Evolutionary conservation across 2,329 filamentous ascomycete genomes (phyloP), one percentile per base, ranked within the genome.

Genomic region (Fusarium floridanum): DNA sequence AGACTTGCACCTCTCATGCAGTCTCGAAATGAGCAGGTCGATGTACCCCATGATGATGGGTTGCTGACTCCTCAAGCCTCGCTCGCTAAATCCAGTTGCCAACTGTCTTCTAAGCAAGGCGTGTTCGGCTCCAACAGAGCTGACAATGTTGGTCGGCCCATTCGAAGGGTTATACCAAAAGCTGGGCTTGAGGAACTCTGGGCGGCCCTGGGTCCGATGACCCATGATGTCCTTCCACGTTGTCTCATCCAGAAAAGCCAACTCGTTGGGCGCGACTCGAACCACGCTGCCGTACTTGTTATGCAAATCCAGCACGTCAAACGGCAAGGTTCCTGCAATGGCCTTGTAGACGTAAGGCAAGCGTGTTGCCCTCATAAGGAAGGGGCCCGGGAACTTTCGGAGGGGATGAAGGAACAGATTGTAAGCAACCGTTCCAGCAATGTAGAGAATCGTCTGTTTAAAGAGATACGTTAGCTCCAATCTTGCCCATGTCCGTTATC

Each of bases 41-140:
- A 66, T 32, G 20, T 66, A 69, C 17, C 55, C 34, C 24, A 24
- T 61, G 14, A 69, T 62, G 14, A 66, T 34, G 6, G 37, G 24
- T 20, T 66, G 50, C 22, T 69, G 67, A 6, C 37, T 22, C 22
- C 59, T 37, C 32, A 69, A 32, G 24, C 57, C 45, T 10, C 57
- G 37, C 2, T 69, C 62, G n/a, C 48, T 59, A 10, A 70, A 70
- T 4, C 57, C 59, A 7, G 48, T 57, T 0, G 57, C 36, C 14
- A 70, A 20, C 4, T 22, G 50, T n/a, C 27, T 53, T 29, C 50
- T 55, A 3, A 41, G 55, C 24, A 10, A 14, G 27, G 37, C 61
- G 50, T 56, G 41, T 12, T 61, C 57, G n/a, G 20, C 10, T 9
- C 16, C 20, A 17, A 17, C 17, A 0, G 29, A 34, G 29, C 20